Evolutionary conservation across 768 basidiomycete species (phyloP).

Genomic region (Leccinum sublutescens): DNA sequence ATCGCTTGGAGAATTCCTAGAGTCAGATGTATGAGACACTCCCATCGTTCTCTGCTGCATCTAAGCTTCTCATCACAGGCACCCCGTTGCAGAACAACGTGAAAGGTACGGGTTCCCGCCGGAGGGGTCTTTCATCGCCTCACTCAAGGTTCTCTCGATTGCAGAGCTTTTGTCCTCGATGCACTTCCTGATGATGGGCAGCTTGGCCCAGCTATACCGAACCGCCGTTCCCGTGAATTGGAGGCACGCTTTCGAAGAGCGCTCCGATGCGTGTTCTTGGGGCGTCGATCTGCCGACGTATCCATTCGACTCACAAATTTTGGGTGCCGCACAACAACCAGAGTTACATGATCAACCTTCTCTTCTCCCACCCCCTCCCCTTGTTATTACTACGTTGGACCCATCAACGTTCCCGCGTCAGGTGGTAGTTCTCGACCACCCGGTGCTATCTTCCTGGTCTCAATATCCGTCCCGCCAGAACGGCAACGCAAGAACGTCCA

Average conservation of each 20-base stretch:
- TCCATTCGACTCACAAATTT: slow-evolving; percentile 56
- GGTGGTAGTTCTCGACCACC: slow-evolving; percentile 23
- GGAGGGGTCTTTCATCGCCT: too few relatives aligned
- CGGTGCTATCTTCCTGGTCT: slow-evolving; percentile 42
- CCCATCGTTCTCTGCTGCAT: too few relatives aligned
- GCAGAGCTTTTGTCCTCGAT: too few relatives aligned
- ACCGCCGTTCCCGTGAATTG: slow-evolving; percentile 45
- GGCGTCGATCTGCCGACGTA: slow-evolving; percentile 61
- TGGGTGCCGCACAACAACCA: slow-evolving; percentile 51
- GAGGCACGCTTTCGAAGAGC: slow-evolving; percentile 51
- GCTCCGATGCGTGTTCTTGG: slow-evolving; percentile 31
- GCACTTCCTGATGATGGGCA: slow-evolving; percentile 31
- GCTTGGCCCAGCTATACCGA: slow-evolving; percentile 50
- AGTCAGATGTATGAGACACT: slow-evolving; percentile 91
- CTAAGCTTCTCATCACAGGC: too few relatives aligned
- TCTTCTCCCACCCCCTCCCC: too few relatives aligned
- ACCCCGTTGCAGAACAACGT: too few relatives aligned
- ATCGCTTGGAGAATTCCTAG: slow-evolving; percentile 97
- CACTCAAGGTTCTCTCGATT: too few relatives aligned
- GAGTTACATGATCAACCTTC: too few relatives aligned
- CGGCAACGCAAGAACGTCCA: slow-evolving; percentile 16
- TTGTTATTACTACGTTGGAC: neutral
- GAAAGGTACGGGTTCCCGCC: too few relatives aligned
- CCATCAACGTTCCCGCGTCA: neutral
- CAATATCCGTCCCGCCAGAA: slow-evolving; percentile 40